Evolutionary conservation across 2,329 filamentous ascomycete genomes (phyloP), one percentile per base, ranked within the genome.

Genomic region (Ophiostoma quercus): DNA sequence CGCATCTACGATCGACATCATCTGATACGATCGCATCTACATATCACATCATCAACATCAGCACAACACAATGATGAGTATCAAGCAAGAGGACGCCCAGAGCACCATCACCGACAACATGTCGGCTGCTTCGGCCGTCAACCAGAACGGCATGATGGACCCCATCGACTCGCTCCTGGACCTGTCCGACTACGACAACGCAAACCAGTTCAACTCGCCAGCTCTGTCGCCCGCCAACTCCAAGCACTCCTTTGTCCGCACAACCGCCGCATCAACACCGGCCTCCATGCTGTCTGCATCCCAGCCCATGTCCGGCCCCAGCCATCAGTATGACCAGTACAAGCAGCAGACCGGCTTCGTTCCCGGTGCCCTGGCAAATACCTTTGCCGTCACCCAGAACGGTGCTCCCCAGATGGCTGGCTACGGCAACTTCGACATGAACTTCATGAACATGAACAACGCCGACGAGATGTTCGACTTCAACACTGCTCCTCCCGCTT

Each of bases 311-410:
- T 88, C 88, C 66, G 92, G 88, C 47, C 94, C 95, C 9, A 97
- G 92, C 79, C 94, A 97, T 82, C 92, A 96, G 80, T 98, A 98
- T 83, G 92, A 93, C 76, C 88, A 92, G 77, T 96, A 97, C 83
- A 92, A 92, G 82, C 95, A 99, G 79, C 94, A 97, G 82, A 97
- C 95, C 3, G 93, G 94, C 73, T 88, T 97, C 39, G 92, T 95
- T 0, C 90, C 92, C 1, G 93, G 93, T 72, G 94, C 92, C 68
- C 83, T 95, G 73, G 88, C 90, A 60, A 91, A 87, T 79, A 91
- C 94, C 14, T 86, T 95, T 77, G 90, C 91, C 47, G 86, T 95
- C 75, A 93, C 91, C 78, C 85, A 90, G 76, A 81, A 80, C 79
- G 74, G 77, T 79, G n/a, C 51, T 37, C 63, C 83, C 84, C 76